phyloP scores from a whole-genome alignment of 345 rosid genomes.

The Arabidopsis thaliana region TAIR10.1 NC_003070.9:17966501-17967000 shows the following conservation, averaged over 20 bases:
- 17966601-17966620: conserved; percentile 55
- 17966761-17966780: neutral
- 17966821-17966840: conserved; percentile 26
- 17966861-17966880: conserved; percentile 79
- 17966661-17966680: conserved; percentile 97
- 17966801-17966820: neutral
- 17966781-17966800: neutral
- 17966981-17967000: conserved; percentile 60
- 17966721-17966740: conserved; percentile 89
- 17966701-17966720: conserved; percentile 73
- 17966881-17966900: conserved; percentile 89
- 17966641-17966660: conserved; percentile 81
- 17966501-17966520: conserved; percentile 86
- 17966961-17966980: conserved; percentile 96
- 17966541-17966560: too few relatives aligned
- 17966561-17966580: too few relatives aligned
- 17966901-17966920: conserved; percentile 68
- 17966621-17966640: conserved; percentile 77
- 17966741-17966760: conserved; percentile 73
- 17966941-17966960: conserved; percentile 91
- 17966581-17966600: neutral
- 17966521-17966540: conserved; percentile 70
- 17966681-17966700: conserved; percentile 86
- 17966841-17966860: conserved; percentile 77
- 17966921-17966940: conserved; percentile 73